phyloP scores from a whole-genome alignment of 2,329 filamentous ascomycete species.

The Fusarium camptoceras region DNA sequence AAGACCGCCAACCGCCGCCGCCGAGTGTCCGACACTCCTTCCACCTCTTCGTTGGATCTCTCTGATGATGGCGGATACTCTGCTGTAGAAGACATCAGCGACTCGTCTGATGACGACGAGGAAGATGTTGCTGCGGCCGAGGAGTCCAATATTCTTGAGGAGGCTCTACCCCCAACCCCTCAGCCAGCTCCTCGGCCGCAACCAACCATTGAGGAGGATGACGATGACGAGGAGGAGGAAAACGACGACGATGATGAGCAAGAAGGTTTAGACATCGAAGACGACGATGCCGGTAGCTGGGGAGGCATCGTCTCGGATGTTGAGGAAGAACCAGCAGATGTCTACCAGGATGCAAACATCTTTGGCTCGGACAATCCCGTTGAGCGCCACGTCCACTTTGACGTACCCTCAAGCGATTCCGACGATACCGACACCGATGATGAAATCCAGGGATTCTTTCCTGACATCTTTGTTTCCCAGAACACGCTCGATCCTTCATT shows the following conservation, averaged over 20 bases:
- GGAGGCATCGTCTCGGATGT: conserved; percentile 64
- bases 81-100: conserved; percentile 81
- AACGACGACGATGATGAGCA: conserved; percentile 56
- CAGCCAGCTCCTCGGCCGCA: conserved; percentile 65
- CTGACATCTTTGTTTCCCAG: conserved; percentile 82
- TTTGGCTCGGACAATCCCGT: conserved; percentile 56
- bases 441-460: conserved; percentile 74
- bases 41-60: conserved; percentile 67
- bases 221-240: conserved; percentile 54
- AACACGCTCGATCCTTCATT: conserved; percentile 78
- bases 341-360: conserved; percentile 54
- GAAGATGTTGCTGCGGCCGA: conserved; percentile 81
- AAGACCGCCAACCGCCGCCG: conserved; percentile 58
- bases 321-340: conserved; percentile 60
- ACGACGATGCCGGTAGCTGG: conserved; percentile 63
- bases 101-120: conserved; percentile 82
- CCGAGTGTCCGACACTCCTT: conserved; percentile 61
- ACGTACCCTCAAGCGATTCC: conserved; percentile 74
- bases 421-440: conserved; percentile 73
- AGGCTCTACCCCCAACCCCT: conserved; percentile 53
- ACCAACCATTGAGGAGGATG: conserved; percentile 50
- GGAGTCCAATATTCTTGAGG: conserved; percentile 76
- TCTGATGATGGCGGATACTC: conserved; percentile 81
- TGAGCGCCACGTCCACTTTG: conserved; percentile 79
- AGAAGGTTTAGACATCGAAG: conserved; percentile 56